Evolutionary conservation across 192 early-diverging fungal genomes (phyloP).

Genomic region (Gigaspora rosea): DNA sequence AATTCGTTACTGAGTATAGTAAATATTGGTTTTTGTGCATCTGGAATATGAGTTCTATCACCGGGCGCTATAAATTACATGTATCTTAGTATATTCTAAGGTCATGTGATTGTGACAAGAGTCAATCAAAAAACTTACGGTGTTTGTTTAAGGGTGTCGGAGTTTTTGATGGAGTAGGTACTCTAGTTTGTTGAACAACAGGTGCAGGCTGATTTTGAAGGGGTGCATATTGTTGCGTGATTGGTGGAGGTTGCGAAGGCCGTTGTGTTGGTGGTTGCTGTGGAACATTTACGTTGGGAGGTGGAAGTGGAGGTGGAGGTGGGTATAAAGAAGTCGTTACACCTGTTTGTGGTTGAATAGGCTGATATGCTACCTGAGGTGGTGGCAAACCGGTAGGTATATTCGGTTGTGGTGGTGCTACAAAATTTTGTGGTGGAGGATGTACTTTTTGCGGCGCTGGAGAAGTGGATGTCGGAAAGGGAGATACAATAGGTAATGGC

Average conservation of each 20-base stretch:
- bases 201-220: slow-evolving; percentile 26
- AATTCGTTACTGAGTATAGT: slow-evolving; percentile 55
- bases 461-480: slow-evolving; percentile 46
- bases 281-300: slow-evolving; percentile 34
- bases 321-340: not conserved
- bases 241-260: slow-evolving; percentile 27
- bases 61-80: slow-evolving; percentile 58
- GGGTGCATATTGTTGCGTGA: no score
- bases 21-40: slow-evolving; percentile 66
- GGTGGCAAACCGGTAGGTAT: slow-evolving; percentile 37
- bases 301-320: slow-evolving; percentile 39
- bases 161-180: slow-evolving; percentile 44
- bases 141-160: slow-evolving; percentile 54
- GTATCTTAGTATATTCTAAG: not conserved
- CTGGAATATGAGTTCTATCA: slow-evolving; percentile 83
- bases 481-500: slow-evolving; percentile 38
- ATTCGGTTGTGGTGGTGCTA: not conserved
- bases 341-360: slow-evolving; percentile 9
- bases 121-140: slow-evolving; percentile 48
- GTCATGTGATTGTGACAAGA: not conserved
- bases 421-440: slow-evolving; percentile 37
- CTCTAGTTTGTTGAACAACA: slow-evolving; percentile 39
- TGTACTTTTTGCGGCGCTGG: slow-evolving; percentile 21
- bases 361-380: slow-evolving; percentile 3
- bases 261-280: slow-evolving; percentile 38